Percentiles rank a stretch among this genome's conserved stretches.
Evolutionary conservation across 805 yeast species (phyloP).

Genomic region (Candida rishiriensis): DNA sequence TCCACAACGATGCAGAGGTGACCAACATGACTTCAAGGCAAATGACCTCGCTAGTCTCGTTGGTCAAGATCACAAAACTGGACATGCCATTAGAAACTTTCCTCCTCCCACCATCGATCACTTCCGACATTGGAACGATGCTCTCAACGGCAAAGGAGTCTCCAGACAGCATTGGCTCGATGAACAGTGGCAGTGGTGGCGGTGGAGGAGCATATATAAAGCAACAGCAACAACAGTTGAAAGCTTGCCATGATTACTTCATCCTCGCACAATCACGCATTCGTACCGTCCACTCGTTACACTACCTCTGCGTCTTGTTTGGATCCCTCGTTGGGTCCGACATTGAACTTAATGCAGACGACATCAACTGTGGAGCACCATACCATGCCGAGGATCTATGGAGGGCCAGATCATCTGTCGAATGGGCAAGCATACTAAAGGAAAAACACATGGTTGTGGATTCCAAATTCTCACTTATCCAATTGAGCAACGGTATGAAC

Average conservation of each 20-base stretch:
- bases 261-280: conserved; percentile 52
- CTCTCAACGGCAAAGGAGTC: not conserved
- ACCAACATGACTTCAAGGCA: conserved; percentile 47
- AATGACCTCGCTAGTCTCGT: conserved; percentile 48
- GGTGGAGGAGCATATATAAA: not conserved
- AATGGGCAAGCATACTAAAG: conserved; percentile 46
- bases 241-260: conserved; percentile 45
- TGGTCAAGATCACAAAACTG: conserved; percentile 48
- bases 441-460: conserved; percentile 39
- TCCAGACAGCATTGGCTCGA: not conserved
- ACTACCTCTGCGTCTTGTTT: conserved; percentile 45
- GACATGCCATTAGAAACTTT: conserved; percentile 46
- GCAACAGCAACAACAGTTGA: conserved; percentile 27
- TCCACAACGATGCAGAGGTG: conserved; percentile 50
- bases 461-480: conserved; percentile 51
- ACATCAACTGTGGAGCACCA: conserved; percentile 60
- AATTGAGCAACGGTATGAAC: conserved; percentile 51
- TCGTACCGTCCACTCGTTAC: conserved; percentile 48
- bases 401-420: conserved; percentile 43
- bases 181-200: not conserved
- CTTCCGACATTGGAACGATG: conserved; percentile 13
- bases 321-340: conserved; percentile 40
- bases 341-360: conserved; percentile 36
- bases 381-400: conserved; percentile 59
- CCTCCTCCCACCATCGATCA: conserved; percentile 37